Conservation (phyloP, 2,329 filamentous ascomycete genomes). For the Emmonsia crescens region DNA sequence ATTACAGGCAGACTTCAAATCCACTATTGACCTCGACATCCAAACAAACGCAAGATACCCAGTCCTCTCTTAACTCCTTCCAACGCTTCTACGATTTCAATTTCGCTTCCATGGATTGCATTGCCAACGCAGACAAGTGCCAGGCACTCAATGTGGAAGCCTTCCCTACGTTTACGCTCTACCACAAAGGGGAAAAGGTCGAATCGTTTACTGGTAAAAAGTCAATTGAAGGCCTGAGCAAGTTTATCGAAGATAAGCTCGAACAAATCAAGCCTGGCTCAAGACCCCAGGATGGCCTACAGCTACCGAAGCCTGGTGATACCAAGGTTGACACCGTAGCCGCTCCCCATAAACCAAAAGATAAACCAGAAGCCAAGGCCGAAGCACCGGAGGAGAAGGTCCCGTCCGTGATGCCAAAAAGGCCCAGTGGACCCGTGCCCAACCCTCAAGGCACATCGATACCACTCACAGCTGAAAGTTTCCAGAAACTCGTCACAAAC, state of each 20-base stretch:
- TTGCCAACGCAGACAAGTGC: constrained; percentile 73
- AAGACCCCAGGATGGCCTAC: constrained; percentile 54
- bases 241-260: constrained; percentile 63
- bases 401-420: not conserved
- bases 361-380: not conserved
- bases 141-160: constrained; percentile 52
- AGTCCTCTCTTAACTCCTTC: constrained; percentile 54
- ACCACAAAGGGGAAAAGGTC: constrained; percentile 61
- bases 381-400: not conserved
- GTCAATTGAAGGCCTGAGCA: constrained; percentile 54
- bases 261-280: constrained; percentile 73
- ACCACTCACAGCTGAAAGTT: constrained; percentile 68
- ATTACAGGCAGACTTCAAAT: constrained; percentile 57
- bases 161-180: constrained; percentile 70
- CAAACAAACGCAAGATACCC: constrained; percentile 37
- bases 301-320: constrained; percentile 62
- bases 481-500: constrained; percentile 74
- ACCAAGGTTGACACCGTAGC: constrained; percentile 32
- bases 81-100: constrained; percentile 78
- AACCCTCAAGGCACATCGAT: constrained; percentile 70
- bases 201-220: constrained; percentile 57
- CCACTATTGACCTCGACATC: constrained; percentile 46
- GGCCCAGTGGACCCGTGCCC: constrained; percentile 38
- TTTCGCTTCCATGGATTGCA: constrained; percentile 77
- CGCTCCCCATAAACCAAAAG: constrained; percentile 12